A percentile compares a stretch with the other conserved stretches of the same genome.
phyloP scores from a whole-genome alignment of 1,284 basidiomycete genomes.

The Puccinia hordei region DNA sequence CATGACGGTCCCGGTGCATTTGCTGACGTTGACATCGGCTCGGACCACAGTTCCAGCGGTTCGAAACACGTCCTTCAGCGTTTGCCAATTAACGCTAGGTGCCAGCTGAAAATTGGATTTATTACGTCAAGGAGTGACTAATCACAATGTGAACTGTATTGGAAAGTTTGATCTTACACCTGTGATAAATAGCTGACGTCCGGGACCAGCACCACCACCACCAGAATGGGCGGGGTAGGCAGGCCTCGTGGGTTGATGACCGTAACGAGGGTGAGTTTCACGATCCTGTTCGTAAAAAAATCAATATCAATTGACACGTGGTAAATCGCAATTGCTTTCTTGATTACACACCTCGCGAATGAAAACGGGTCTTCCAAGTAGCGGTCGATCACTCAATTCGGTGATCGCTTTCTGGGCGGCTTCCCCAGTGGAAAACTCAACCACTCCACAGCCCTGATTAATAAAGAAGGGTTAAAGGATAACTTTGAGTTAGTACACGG shows the following conservation, averaged over 20 bases:
- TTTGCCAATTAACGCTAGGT: constrained; percentile 95
- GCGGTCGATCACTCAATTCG: constrained; percentile 80
- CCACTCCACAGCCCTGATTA: constrained; percentile 58
- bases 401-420: constrained; percentile 81
- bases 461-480: not conserved
- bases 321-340: not conserved
- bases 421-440: constrained; percentile 81
- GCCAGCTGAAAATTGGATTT: constrained; percentile 68
- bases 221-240: not conserved
- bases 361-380: constrained; percentile 89
- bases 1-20: constrained; percentile 89
- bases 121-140: not conserved
- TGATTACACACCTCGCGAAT: constrained; percentile 77
- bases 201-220: constrained; percentile 15
- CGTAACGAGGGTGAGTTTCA: constrained; percentile 90
- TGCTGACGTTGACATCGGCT: constrained; percentile 89
- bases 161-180: constrained; percentile 34
- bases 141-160: not conserved
- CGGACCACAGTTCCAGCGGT: constrained; percentile 89
- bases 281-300: constrained; percentile 71
- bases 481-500: not conserved
- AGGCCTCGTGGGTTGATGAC: constrained; percentile 69
- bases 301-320: not conserved
- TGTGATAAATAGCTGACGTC: constrained; percentile 47
- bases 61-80: constrained; percentile 94